A percentile compares a stretch with the other conserved stretches of the same genome.
Conservation (phyloP, 2,329 filamentous ascomycete genomes). For the Ophiostoma sp. region DNA sequence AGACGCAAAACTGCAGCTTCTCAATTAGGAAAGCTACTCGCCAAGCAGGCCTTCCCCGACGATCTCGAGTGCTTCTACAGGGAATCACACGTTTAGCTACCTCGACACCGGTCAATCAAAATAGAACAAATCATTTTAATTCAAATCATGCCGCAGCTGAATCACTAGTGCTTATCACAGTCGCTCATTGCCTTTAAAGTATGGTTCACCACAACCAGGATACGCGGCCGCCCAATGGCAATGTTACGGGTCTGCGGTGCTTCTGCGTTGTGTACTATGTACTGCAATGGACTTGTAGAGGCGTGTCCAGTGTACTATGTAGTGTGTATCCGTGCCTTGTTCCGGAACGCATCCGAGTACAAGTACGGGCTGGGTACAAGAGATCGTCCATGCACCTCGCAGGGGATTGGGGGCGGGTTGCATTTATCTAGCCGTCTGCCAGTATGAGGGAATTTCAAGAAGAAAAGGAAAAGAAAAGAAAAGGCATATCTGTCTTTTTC, state of each 20-base stretch:
- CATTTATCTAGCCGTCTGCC: neutral
- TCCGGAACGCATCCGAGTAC: neutral
- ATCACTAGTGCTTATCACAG: too few relatives aligned
- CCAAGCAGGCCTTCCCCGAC: neutral
- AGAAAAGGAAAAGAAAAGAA: too few relatives aligned
- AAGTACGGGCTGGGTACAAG: neutral
- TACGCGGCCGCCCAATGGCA: neutral
- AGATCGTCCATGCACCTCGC: neutral
- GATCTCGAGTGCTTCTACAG: too few relatives aligned
- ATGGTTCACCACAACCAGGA: neutral
- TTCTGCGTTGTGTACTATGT: neutral
- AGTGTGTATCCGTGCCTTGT: neutral
- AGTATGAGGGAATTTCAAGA: neutral
- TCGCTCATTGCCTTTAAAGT: neutral
- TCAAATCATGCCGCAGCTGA: too few relatives aligned
- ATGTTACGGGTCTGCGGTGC: neutral
- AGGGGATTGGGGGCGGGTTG: neutral
- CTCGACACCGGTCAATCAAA: too few relatives aligned
- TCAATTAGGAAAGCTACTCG: neutral
- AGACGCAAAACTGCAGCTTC: neutral
- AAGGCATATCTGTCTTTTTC: too few relatives aligned
- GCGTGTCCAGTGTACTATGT: neutral
- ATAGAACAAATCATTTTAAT: too few relatives aligned
- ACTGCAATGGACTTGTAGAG: too few relatives aligned
- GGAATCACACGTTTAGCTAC: too few relatives aligned